These are phyloP conservation scores for Trichosporon coremiiforme DNA, from an alignment of 1,284 basidiomycete species.

Conservation along the genomic window DNA sequence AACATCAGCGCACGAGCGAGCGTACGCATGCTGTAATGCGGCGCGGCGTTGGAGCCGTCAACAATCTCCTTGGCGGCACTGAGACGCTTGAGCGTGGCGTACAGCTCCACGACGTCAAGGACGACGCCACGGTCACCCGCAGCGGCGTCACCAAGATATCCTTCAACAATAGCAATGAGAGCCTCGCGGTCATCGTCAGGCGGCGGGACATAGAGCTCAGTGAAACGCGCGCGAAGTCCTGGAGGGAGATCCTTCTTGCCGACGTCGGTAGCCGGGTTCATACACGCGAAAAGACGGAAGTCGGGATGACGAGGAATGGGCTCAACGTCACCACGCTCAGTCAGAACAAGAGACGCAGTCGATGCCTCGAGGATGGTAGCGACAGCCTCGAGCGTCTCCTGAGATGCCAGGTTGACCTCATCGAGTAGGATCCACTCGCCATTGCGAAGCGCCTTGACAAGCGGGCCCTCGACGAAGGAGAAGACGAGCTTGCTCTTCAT, in stretches of 20 bases:
- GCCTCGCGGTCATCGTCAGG: conserved; percentile 93
- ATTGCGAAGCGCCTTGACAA: conserved; percentile 84
- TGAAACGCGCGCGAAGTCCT: conserved; percentile 87
- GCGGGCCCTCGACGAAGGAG: conserved; percentile 91
- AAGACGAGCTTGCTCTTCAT: conserved; percentile 88
- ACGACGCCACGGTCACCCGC: conserved; percentile 86
- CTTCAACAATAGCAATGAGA: conserved; percentile 79
- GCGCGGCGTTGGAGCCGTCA: conserved; percentile 91
- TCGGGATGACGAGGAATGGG: conserved; percentile 88
- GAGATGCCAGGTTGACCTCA: conserved; percentile 91
- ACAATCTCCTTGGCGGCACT: conserved; percentile 80
- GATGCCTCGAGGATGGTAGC: conserved; percentile 82
- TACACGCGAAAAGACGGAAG: conserved; percentile 96
- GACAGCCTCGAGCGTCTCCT: conserved; percentile 93
- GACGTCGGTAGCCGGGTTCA: conserved; percentile 99
- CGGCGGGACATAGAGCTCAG: conserved; percentile 90
- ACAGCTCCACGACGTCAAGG: conserved; percentile 90
- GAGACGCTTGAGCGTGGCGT: conserved; percentile 77
- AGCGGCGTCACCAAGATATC: conserved; percentile 84
- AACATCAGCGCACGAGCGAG: conserved; percentile 89
- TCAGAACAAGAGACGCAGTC: conserved; percentile 84
- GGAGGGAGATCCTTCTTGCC: conserved; percentile 96
- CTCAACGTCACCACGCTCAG: conserved; percentile 90
- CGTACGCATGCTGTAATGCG: conserved; percentile 97
- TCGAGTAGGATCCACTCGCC: conserved; percentile 97